Evolutionary conservation across 1,284 basidiomycete species (phyloP), one percentile per base, ranked within the genome.

Genomic region (Gymnopus androsaceus): DNA sequence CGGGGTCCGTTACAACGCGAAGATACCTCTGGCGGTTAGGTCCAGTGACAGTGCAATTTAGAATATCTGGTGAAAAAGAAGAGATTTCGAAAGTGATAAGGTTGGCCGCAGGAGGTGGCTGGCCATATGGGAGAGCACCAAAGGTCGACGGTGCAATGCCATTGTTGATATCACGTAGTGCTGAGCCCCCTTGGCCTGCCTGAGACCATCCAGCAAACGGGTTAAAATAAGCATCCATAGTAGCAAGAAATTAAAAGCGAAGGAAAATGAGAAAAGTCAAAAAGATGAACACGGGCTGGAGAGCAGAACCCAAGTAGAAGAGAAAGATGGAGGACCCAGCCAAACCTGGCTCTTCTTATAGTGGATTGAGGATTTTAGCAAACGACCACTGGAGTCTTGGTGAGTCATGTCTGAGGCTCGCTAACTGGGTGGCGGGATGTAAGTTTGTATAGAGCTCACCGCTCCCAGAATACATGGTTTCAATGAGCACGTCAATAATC

Each of bases 61-160:
- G 64, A n/a, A 83, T 71, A 21, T 74, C 73, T 3, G 72, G 72
- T 44, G 70, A 76, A 63, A 77, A 72, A 28, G 75, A 69, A 23
- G 73, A 73, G 68, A 82, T 78, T 25, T 73, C 70, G 67, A 80
- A 77, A 7, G 74, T 74, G 59, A 75, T 23, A 62, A 65, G 47
- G 47, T 57, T 31, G 62, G 56, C 14, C 14, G 47, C 64, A 57
- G 57, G 54, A 5, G 63, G 40, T 3, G 67, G 52, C 12, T 64
- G 58, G 0, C 78, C 76, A 56, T 83, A 83, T 14, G 84, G 84
- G n/a, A 85, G 76, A 1, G 84, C 83, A 15, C 83, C 83, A 61
- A 80, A 82, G 48, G 84, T 68, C 37, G 84, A 84, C 47, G 82
- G 79, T 12, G 75, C 60, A 9, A 64, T 42, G 28, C 30, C 42